These are phyloP conservation scores for Coemansia pectinata DNA, from an alignment of 192 early-diverging fungal genomes.

Conservation along the genomic window DNA sequence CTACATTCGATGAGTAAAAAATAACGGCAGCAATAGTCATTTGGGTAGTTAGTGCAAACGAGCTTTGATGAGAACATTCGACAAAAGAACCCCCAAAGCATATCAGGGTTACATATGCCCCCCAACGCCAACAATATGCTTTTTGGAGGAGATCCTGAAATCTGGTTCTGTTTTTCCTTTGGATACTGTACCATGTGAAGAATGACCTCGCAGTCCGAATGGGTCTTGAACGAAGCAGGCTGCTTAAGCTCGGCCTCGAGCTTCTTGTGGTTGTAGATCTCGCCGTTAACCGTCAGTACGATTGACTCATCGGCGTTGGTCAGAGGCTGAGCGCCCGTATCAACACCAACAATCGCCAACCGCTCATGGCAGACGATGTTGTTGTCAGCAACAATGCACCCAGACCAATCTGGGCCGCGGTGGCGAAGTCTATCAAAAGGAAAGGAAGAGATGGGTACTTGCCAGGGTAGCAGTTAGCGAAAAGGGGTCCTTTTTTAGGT, in stretches of 20 bases:
- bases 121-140: background rate
- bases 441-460: background rate
- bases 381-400: slow-evolving; percentile 78
- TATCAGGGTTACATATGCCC: background rate
- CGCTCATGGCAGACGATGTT: slow-evolving; percentile 96
- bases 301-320: slow-evolving; percentile 87
- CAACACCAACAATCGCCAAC: slow-evolving; percentile 97
- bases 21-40: background rate
- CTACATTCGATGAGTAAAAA: slow-evolving; percentile 42
- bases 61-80: background rate
- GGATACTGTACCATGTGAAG: slow-evolving; percentile 64
- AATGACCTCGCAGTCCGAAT: slow-evolving; percentile 98
- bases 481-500: background rate
- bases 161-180: background rate
- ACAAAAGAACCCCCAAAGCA: background rate
- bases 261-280: slow-evolving; percentile 97
- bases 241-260: slow-evolving; percentile 76
- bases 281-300: slow-evolving; percentile 93
- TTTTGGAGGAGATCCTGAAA: background rate
- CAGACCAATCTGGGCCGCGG: slow-evolving; percentile 99
- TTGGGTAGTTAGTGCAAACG: background rate
- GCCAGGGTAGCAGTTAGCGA: background rate
- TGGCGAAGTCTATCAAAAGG: slow-evolving; percentile 70
- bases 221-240: slow-evolving; percentile 82
- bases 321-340: slow-evolving; percentile 93